Percentiles rank a stretch among this genome's conserved stretches.
These are phyloP conservation scores for Prunus mume DNA, from an alignment of 306 rosid species.

Conservation along the genomic window DNA sequence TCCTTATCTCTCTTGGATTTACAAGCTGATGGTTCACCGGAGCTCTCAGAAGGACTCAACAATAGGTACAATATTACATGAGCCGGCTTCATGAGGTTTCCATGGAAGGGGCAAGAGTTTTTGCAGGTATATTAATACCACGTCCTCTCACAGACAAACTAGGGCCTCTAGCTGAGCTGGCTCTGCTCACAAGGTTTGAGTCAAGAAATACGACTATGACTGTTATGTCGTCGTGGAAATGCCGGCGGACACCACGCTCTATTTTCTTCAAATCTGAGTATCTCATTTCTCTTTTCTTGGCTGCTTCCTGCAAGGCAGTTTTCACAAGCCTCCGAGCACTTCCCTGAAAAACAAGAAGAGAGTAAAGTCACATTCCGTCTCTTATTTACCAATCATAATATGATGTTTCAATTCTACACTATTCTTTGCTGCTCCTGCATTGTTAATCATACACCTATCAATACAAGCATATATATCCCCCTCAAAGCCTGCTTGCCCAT, in stretches of 20 bases:
- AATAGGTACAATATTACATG: conserved; percentile 26
- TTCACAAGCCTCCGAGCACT: conserved; percentile 79
- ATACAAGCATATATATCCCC: neutral
- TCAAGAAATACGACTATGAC: conserved; percentile 75
- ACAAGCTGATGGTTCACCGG: conserved; percentile 25
- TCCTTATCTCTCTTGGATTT: conserved; percentile 25
- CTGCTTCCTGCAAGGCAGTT: conserved; percentile 82
- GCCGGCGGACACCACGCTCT: conserved; percentile 87
- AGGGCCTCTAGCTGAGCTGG: conserved; percentile 57
- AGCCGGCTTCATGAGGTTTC: conserved; percentile 29
- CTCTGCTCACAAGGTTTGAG: conserved; percentile 72
- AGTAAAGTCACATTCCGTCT: conserved; percentile 9
- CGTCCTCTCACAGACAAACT: conserved; percentile 62
- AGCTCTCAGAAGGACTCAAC: conserved; percentile 24
- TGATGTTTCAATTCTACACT: neutral
- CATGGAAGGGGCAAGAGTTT: conserved; percentile 42
- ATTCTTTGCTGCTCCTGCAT: neutral
- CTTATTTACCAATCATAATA: neutral
- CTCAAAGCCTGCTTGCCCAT: neutral
- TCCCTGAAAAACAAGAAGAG: conserved; percentile 52
- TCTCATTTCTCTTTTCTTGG: conserved; percentile 91
- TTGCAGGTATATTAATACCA: conserved; percentile 47
- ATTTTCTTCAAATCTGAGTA: conserved; percentile 85
- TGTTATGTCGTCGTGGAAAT: conserved; percentile 88
- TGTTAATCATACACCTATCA: neutral